Evolutionary conservation across 208 protist genomes (phyloP).

Genomic region (Trypanosoma theileri): DNA sequence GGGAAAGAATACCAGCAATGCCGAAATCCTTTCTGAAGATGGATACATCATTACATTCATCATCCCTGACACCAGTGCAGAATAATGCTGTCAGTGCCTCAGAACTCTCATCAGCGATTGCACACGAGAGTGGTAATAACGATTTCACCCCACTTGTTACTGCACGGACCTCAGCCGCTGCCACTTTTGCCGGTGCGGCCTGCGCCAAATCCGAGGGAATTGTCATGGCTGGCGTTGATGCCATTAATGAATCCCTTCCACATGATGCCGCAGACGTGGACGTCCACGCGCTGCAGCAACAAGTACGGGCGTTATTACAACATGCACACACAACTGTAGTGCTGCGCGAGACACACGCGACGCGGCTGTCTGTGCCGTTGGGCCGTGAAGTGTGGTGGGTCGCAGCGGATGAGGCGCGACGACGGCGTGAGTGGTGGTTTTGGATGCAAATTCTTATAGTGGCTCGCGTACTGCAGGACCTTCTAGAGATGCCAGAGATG

Average conservation of each 20-base stretch:
- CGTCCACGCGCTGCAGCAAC: conserved; percentile 1
- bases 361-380: conserved; percentile 30
- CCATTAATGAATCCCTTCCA: conserved; percentile 2
- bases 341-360: conserved; percentile 31
- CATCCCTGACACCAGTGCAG: background rate
- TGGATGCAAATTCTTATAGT: conserved; percentile 50
- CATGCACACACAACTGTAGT: conserved; percentile 31
- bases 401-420: conserved; percentile 50
- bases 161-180: conserved; percentile 4
- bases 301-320: conserved; percentile 10
- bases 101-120: background rate
- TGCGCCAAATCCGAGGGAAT: conserved; percentile 11
- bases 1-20: background rate
- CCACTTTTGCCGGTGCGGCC: conserved; percentile 22
- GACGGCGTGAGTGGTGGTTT: conserved; percentile 57
- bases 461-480: conserved; percentile 58
- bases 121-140: background rate
- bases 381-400: conserved; percentile 80
- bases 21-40: background rate
- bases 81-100: no score
- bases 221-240: conserved; percentile 7
- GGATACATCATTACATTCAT: background rate
- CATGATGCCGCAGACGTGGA: background rate
- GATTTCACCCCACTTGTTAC: background rate
- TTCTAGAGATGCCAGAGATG: conserved; percentile 86